A percentile compares a stretch with the other conserved stretches of the same genome.
Conservation (phyloP, 2,329 filamentous ascomycete species). For the Lachnellula cervina region DNA sequence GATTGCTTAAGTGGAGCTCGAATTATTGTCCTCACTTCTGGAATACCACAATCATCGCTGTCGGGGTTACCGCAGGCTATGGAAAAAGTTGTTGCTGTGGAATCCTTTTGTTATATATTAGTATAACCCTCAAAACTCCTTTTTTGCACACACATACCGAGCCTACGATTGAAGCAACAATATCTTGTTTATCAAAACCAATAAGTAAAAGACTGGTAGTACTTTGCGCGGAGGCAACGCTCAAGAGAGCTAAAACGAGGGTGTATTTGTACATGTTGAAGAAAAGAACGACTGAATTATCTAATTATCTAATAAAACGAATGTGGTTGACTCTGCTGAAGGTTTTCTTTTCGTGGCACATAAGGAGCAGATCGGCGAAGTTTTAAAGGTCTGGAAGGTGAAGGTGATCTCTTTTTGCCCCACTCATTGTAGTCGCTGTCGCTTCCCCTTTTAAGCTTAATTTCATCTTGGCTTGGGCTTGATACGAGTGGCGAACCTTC, state of each 20-base stretch:
- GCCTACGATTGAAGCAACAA: slow-evolving; percentile 14
- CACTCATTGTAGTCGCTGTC: no score
- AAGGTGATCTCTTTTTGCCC: no score
- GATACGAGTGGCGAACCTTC: no score
- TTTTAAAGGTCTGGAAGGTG: neutral
- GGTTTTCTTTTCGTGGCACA: neutral
- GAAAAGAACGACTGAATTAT: neutral
- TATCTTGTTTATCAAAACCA: slow-evolving; percentile 3
- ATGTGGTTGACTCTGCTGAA: neutral
- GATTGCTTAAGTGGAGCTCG: neutral
- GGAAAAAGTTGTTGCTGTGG: slow-evolving; percentile 19
- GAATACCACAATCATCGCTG: slow-evolving; percentile 15
- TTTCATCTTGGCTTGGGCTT: no score
- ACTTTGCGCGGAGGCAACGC: slow-evolving; percentile 1
- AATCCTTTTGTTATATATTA: slow-evolving; percentile 7
- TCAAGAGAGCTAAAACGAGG: slow-evolving; percentile 2
- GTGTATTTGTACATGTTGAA: slow-evolving; percentile 8
- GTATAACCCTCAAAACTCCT: neutral
- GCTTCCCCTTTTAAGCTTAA: neutral
- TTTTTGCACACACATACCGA: slow-evolving; percentile 4
- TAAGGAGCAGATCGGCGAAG: neutral
- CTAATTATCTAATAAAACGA: neutral
- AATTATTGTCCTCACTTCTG: neutral
- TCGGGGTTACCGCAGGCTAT: slow-evolving; percentile 4
- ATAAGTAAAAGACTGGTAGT: slow-evolving; percentile 2